These are phyloP conservation scores for Paramecium caudatum DNA, from an alignment of 73 alveolate genomes.

Conservation along the genomic window DNA sequence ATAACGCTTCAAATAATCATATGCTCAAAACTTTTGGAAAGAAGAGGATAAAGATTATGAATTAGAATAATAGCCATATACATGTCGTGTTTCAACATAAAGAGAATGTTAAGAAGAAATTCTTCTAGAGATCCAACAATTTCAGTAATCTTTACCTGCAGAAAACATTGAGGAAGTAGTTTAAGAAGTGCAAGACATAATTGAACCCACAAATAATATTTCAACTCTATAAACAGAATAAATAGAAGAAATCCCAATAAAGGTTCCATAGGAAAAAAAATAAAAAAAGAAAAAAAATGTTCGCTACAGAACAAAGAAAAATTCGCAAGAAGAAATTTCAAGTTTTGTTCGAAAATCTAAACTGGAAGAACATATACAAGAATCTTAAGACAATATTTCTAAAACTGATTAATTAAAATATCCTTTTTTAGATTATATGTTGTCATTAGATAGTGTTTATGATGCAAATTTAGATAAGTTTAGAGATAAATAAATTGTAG, in stretches of 20 bases:
- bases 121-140: not conserved
- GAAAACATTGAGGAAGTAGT: not conserved
- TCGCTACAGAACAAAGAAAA: not conserved
- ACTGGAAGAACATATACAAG: not conserved
- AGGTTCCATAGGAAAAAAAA: not conserved
- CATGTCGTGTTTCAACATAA: not conserved
- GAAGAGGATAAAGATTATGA: not conserved
- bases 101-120: slow-evolving; percentile 15
- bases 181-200: not conserved
- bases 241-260: not conserved
- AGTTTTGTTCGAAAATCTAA: not conserved
- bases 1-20: not conserved
- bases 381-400: too few species aligned
- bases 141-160: not conserved
- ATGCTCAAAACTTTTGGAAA: not conserved
- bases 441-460: slow-evolving; percentile 27
- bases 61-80: not conserved
- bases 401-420: too few species aligned
- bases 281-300: not conserved
- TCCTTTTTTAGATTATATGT: slow-evolving; percentile 39
- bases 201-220: too few species aligned
- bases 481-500: not conserved
- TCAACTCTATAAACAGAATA: not conserved
- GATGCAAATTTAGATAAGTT: not conserved
- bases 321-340: too few species aligned